Conservation (phyloP, 2,329 filamentous ascomycete species). For the Hypoxylon sp. region DNA sequence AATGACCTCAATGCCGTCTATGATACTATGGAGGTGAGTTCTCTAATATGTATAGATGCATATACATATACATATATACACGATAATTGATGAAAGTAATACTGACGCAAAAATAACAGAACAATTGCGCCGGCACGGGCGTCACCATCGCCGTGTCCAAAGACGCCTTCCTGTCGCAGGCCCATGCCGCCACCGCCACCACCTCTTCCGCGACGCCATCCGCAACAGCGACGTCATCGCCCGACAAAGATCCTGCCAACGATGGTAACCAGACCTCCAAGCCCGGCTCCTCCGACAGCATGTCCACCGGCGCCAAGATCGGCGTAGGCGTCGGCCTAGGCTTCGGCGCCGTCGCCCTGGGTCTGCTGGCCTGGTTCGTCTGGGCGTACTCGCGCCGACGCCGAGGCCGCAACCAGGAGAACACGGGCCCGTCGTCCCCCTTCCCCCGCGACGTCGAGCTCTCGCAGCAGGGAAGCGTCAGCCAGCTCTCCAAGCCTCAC, state of each 20-base stretch:
- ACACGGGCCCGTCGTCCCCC: not conserved
- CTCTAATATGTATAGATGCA: no score
- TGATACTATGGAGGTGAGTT: slow-evolving; percentile 47
- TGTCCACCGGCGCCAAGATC: slow-evolving; percentile 50
- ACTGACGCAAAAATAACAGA: slow-evolving; percentile 7
- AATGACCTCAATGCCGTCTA: slow-evolving; percentile 54
- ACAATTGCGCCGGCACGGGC: slow-evolving; percentile 54
- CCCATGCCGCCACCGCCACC: slow-evolving; percentile 35
- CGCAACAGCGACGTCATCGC: slow-evolving; percentile 16
- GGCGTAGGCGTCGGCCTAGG: slow-evolving; percentile 52
- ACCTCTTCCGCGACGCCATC: slow-evolving; percentile 28
- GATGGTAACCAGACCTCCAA: slow-evolving; percentile 8
- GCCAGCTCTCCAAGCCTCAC: slow-evolving; percentile 18
- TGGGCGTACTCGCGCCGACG: slow-evolving; percentile 40
- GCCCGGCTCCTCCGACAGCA: slow-evolving; percentile 28
- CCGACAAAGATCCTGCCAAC: slow-evolving; percentile 27
- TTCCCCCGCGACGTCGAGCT: slow-evolving; percentile 24
- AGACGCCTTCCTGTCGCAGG: slow-evolving; percentile 51
- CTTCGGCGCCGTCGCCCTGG: slow-evolving; percentile 39
- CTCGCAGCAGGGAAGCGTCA: not conserved
- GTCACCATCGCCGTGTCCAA: slow-evolving; percentile 54
- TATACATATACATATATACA: no score
- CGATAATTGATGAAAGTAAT: not conserved
- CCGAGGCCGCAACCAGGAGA: slow-evolving; percentile 5
- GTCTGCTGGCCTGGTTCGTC: slow-evolving; percentile 42